These are phyloP conservation scores for Pseudocohnilembus persalinus DNA, from an alignment of 169 alveolate genomes.

Conservation along the genomic window DNA sequence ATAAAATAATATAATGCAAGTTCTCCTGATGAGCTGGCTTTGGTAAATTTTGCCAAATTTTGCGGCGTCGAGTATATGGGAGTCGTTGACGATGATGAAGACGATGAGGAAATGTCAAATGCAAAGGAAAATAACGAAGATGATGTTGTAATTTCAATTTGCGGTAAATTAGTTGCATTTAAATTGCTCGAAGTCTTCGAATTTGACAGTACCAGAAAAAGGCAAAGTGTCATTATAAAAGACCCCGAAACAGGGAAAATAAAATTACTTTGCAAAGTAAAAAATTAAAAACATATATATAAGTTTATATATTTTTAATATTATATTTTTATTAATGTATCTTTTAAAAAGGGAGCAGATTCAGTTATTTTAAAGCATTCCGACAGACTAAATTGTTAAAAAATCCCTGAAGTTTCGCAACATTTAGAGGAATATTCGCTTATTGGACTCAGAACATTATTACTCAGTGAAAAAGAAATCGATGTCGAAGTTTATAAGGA, in stretches of 20 bases:
- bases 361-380: conserved; percentile 58
- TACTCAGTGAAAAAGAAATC: conserved; percentile 58
- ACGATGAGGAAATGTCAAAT: no score
- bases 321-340: no score
- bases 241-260: conserved; percentile 59
- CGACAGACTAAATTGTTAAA: conserved; percentile 12
- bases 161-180: conserved; percentile 46
- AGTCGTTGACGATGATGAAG: conserved; percentile 49
- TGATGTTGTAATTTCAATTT: conserved; percentile 15
- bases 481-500: conserved; percentile 39
- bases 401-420: conserved; percentile 38
- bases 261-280: conserved; percentile 60
- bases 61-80: conserved; percentile 69
- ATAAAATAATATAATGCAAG: conserved; percentile 59
- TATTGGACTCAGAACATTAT: conserved; percentile 55
- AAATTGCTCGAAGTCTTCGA: conserved; percentile 90
- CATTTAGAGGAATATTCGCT: conserved; percentile 74
- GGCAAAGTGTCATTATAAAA: conserved; percentile 93
- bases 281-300: no score
- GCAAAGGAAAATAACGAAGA: no score
- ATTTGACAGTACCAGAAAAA: conserved; percentile 92
- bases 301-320: no score
- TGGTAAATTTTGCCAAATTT: conserved; percentile 69
- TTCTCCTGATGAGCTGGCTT: conserved; percentile 86
- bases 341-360: conserved; percentile 73